Base-by-base conservation (phyloP, 73 alveolate genomes). In the Paramecium pentaurelia region DNA sequence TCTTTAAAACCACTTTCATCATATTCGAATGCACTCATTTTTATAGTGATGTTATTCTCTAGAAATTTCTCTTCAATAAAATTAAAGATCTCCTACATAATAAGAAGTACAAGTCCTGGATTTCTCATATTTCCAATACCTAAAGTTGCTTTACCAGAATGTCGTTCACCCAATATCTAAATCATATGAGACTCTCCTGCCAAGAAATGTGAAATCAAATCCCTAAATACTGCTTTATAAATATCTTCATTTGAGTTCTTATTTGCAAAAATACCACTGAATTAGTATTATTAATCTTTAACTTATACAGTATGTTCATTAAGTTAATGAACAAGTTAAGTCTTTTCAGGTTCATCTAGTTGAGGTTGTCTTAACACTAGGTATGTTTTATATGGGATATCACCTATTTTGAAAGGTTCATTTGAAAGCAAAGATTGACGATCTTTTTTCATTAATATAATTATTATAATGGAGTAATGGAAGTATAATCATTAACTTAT, bases 31-130 rank as follows among this genome's bases (percentile, higher is more conserved):
- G 45, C 73, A 27, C 77, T 80, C 73, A 80, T 44, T 47, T 80
- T 80, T 10, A 80, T 80, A 32, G 91, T 80, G 27, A 80, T 49
- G 12, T 80, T 25, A 20, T 80, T 80, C 38, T 80, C 91, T 4
- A 80, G 58, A 80, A 80, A 80, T 64, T 49, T 80, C 54, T 80
- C 91, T 47, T 80, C 91, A 25, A 80, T 80, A 80, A 80, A 80
- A 80, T 80, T 80, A 47, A 80, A 80, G 22, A 47, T 80, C 58
- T 80, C 91, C 34, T 80, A 18, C 51, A 80, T 25, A n/a, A 80
- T 32, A 22, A 45, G 58, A 20, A 80, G 49, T 11, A 80, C 77
- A 0, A 80, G 58, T 44, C 91, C 91, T 40, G 91, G 91, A 36
- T 80, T 80, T 80, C 91, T 80, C 73, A 80, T 80, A 80, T 80